Evolutionary conservation across 768 basidiomycete genomes (phyloP).

Genomic region (Kondoa subrosea): DNA sequence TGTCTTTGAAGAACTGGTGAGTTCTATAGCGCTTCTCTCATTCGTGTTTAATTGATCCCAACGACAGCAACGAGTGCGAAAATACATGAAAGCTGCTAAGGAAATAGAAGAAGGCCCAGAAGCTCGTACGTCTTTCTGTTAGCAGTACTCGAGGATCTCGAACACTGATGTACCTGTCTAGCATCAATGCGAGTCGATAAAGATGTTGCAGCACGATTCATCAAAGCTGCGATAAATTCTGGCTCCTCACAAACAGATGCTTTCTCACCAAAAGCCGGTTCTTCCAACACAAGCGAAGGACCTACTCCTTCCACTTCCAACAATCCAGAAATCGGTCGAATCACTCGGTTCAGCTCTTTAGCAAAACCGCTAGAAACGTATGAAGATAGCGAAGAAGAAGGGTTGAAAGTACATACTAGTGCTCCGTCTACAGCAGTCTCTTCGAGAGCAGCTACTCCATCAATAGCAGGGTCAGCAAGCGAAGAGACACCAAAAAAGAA

Average conservation of each 20-base stretch:
- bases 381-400: neutral
- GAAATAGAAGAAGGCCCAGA: neutral
- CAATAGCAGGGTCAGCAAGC: neutral
- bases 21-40: neutral
- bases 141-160: neutral
- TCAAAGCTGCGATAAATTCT: constrained; percentile 13
- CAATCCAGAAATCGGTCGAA: neutral
- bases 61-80: constrained; percentile 15
- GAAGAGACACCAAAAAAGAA: neutral
- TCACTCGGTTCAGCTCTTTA: neutral
- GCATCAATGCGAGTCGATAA: constrained; percentile 10
- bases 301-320: neutral
- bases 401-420: neutral
- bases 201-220: constrained; percentile 17
- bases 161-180: neutral
- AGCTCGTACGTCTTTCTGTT: neutral
- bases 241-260: neutral
- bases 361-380: neutral
- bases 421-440: neutral
- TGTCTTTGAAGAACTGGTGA: constrained; percentile 17
- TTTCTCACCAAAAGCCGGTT: neutral
- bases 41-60: neutral
- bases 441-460: neutral
- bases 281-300: neutral
- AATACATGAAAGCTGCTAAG: constrained; percentile 14